A percentile compares a stretch with the other conserved stretches of the same genome.
Evolutionary conservation across 176 grass and related monocot species (phyloP).

Genomic region (Oryza glaberrima): DNA sequence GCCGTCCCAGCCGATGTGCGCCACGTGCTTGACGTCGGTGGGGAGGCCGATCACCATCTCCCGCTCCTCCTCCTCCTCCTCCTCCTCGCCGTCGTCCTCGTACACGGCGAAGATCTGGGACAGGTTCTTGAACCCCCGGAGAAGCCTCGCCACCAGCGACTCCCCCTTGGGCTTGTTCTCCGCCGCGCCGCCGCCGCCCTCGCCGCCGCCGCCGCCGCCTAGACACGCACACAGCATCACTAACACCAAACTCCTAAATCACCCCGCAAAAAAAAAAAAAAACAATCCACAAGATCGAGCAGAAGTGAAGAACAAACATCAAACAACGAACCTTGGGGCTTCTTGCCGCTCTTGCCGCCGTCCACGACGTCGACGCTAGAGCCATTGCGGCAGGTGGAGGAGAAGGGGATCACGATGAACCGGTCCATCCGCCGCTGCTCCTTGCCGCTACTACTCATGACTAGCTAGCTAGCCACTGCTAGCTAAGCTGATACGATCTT

Average conservation of each 20-base stretch:
- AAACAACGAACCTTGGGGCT: conserved; percentile 36
- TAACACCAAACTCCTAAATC: background rate
- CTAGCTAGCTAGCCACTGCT: background rate
- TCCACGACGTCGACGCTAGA: conserved; percentile 75
- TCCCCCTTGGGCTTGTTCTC: conserved; percentile 39
- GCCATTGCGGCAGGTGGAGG: conserved; percentile 62
- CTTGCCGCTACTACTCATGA: conserved; percentile 43
- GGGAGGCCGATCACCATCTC: conserved; percentile 91
- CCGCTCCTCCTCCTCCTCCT: conserved; percentile 56
- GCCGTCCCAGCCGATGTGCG: conserved; percentile 88
- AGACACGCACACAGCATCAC: background rate
- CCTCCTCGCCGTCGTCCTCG: conserved; percentile 56
- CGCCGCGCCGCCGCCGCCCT: background rate
- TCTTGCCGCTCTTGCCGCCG: conserved; percentile 44
- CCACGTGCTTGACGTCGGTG: conserved; percentile 87
- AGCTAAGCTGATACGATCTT: background rate
- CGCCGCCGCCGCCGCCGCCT: background rate
- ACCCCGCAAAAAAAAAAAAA: background rate
- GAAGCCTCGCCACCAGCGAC: conserved; percentile 63
- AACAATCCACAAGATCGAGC: background rate
- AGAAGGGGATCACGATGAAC: conserved; percentile 86
- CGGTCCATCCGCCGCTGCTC: conserved; percentile 58
- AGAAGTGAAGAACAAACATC: background rate
- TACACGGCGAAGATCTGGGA: conserved; percentile 72
- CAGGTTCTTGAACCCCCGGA: conserved; percentile 75